Conservation (phyloP, 768 basidiomycete genomes). For the Crucibulum laeve region DNA sequence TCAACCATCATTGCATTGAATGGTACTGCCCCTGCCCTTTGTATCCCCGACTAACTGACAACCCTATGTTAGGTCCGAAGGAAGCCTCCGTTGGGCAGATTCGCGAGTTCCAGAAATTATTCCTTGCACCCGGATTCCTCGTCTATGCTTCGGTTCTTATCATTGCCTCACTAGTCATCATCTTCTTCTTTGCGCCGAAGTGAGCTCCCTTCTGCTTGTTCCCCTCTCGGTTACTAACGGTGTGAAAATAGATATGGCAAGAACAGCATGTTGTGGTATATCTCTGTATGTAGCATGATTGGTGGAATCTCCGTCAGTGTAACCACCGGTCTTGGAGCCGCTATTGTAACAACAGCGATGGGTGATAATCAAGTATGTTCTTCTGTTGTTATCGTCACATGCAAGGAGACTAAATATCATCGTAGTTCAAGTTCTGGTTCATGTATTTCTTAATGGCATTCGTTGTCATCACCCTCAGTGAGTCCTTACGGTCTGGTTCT, state of each 20-base stretch:
- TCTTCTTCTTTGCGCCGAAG: constrained; percentile 80
- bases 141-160: constrained; percentile 65
- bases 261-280: constrained; percentile 94
- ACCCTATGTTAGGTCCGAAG: constrained; percentile 50
- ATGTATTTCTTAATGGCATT: constrained; percentile 85
- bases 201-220: constrained; percentile 26
- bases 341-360: constrained; percentile 76
- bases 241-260: constrained; percentile 63
- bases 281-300: constrained; percentile 92
- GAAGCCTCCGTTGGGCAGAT: constrained; percentile 72
- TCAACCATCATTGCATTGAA: constrained; percentile 91
- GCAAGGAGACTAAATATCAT: constrained; percentile 2
- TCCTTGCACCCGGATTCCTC: constrained; percentile 81
- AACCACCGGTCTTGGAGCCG: constrained; percentile 88
- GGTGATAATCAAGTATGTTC: constrained; percentile 71
- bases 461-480: constrained; percentile 76
- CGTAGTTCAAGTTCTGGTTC: constrained; percentile 88
- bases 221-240: neutral
- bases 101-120: constrained; percentile 67
- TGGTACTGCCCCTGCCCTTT: constrained; percentile 33
- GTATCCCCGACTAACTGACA: constrained; percentile 17
- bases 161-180: constrained; percentile 57
- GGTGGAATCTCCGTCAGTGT: constrained; percentile 94
- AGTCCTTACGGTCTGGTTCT: constrained; percentile 20
- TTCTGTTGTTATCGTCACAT: neutral